Conservation (phyloP, 2,329 filamentous ascomycete species). For the Torrubiella hemipterigena region DNA sequence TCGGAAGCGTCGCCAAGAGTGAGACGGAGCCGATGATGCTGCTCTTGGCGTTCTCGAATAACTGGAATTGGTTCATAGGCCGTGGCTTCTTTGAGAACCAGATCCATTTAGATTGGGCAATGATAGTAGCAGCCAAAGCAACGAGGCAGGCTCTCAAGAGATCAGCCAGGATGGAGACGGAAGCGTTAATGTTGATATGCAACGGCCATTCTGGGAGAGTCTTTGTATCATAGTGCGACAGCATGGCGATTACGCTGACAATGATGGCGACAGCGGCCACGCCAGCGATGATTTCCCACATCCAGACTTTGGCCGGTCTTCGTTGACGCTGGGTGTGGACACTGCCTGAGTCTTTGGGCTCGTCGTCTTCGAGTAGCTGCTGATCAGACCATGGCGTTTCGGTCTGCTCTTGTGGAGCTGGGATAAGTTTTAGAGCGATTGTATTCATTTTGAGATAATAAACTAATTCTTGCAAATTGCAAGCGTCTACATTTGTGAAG, state of each 20-base stretch:
- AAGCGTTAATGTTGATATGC: background rate
- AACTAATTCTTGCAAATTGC: no score
- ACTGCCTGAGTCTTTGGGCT: no score
- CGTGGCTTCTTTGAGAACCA: background rate
- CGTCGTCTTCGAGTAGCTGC: no score
- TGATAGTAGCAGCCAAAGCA: background rate
- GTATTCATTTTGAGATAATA: no score
- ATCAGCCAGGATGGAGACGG: background rate
- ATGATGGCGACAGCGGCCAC: background rate
- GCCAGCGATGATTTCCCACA: background rate
- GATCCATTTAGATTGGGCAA: background rate
- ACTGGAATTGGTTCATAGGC: background rate
- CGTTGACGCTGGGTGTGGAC: no score
- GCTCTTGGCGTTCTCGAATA: background rate
- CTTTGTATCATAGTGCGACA: background rate
- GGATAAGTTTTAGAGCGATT: no score
- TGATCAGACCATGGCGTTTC: no score
- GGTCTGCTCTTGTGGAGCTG: no score
- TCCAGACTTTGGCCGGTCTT: no score
- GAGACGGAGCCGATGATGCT: background rate
- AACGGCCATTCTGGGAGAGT: background rate
- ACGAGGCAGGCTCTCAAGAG: background rate
- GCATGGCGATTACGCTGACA: background rate
- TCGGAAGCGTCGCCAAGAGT: background rate
- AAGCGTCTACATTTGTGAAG: no score